Conservation (phyloP, 805 yeast species). For the Zygoascus bituminiphila region DNA sequence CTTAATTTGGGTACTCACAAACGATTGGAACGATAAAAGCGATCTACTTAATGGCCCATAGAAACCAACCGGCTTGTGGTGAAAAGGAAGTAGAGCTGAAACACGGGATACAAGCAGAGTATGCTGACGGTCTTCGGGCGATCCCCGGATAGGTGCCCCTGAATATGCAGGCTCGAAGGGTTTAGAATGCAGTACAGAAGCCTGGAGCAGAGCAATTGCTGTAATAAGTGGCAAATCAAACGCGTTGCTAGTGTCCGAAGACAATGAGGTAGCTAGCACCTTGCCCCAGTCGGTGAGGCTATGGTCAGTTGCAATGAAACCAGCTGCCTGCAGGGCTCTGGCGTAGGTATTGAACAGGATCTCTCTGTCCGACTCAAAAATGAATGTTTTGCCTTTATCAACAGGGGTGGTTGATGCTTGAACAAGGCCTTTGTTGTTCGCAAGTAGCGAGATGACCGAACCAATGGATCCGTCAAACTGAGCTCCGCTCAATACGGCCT, state of each 20-base stretch:
- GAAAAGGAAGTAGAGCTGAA: slow-evolving; percentile 37
- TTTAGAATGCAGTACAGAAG: slow-evolving; percentile 20
- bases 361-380: slow-evolving; percentile 40
- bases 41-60: slow-evolving; percentile 65
- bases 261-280: slow-evolving; percentile 31
- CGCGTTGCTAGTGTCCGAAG: neutral
- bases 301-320: slow-evolving; percentile 35
- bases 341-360: slow-evolving; percentile 47
- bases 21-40: slow-evolving; percentile 58
- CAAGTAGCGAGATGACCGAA: neutral
- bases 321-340: slow-evolving; percentile 46
- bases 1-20: slow-evolving; percentile 43
- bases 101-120: slow-evolving; percentile 42
- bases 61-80: slow-evolving; percentile 47
- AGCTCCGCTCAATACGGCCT: neutral
- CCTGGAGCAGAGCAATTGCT: slow-evolving; percentile 21
- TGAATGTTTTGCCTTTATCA: slow-evolving; percentile 14
- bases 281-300: slow-evolving; percentile 46
- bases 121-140: slow-evolving; percentile 26
- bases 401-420: neutral
- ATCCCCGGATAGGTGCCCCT: slow-evolving; percentile 32
- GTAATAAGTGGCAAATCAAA: slow-evolving; percentile 19
- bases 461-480: slow-evolving; percentile 18
- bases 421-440: neutral
- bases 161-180: slow-evolving; percentile 32